Base-by-base conservation (phyloP, 1,139 yeast genomes). In the Diutina sp. region DNA sequence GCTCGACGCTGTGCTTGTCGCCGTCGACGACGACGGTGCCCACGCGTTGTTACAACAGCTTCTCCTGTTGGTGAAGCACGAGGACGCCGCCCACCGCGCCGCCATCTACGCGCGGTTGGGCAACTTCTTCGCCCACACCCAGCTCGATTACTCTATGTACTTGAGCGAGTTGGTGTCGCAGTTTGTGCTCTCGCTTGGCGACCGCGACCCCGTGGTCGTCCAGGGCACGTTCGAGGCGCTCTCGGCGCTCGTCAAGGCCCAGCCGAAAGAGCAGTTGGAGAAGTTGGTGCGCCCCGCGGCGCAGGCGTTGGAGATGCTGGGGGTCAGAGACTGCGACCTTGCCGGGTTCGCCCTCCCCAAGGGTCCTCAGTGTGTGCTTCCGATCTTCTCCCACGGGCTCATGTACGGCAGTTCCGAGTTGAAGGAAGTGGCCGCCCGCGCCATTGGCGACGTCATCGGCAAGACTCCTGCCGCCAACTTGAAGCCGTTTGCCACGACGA, bases 301-400 rank as follows among this genome's bases (percentile, higher is more conserved):
- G 64, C 88, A 84, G 66, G 83, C 96, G 0, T 75, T 93, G 65
- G 77, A 77, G 52, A 70, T 84, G 58, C 82, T 90, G 44, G 91
- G 95, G 47, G 74, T 76, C 30, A 69, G 76, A 29, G 87, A 85
- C 1, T 79, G 78, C 63, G 90, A 86, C 55, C 71, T 90, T 58
- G 83, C 87, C 35, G 97, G 90, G 0, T 89, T 91, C 70, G 70
- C 79, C 44, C 72, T 86, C 57, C 95, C 97, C 62, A 86, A 79
- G 70, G 98, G 98, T 55, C 95, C 97, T 60, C 84, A 81, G 67
- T 85, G 96, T 71, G 72, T 95, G 52, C 76, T 95, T 63, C 99
- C 99, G 32, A 82, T 95, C 57, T 93, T 95, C 74, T 76, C 90
- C 64, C 97, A 93, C 69, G 99, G 98, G 60, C 80, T 95, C 64